Evolutionary conservation across 2,329 filamentous ascomycete species (phyloP), one percentile per base, ranked within the genome.

Genomic region (Akanthomyces lecanii): DNA sequence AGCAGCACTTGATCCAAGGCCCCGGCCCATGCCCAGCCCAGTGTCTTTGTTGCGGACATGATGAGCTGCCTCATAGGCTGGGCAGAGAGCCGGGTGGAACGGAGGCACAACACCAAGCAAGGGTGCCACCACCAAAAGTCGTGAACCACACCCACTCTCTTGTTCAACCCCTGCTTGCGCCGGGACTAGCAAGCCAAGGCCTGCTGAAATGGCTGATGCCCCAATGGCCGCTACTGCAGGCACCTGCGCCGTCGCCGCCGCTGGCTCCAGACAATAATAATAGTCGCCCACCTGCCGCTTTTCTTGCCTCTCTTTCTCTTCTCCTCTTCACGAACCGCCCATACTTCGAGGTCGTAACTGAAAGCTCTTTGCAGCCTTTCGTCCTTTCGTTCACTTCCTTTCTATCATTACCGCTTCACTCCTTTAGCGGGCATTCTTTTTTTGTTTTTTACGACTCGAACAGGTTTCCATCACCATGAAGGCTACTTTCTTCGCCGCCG

Each of bases 351-450:
- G 80, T 80, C 78, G 77, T 79, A 79, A 77, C 48, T 80, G 77
- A 75, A 77, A 76, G 78, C 76, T 76, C 76, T 73, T 72, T 72
- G 74, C 67, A 76, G 72, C 76, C 78, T 81, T 81, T 82, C 79
- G 77, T 79, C 78, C 73, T 78, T 78, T 79, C 75, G 74, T 79
- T 80, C 75, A 71, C 70, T 74, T 73, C 73, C 71, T 69, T 67
- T 72, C 66, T 67, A 69, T 66, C 70, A 77, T 72, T 69, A 88
- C 88, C 88, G 88, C 88, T 91, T 91, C 89, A 91, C 87, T 91
- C 90, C 77, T 92, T 93, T 80, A 92, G 90, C 90, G 89, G 90
- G 85, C 88, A 87, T 81, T 90, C 87, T 78, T 89, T 89, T 73
- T 66, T 62, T 44, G 61, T 44, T 30, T 63, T 52, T 54, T 4